Evolutionary conservation across 1,284 basidiomycete species (phyloP).

Genomic region (Coriolopsis trogii): DNA sequence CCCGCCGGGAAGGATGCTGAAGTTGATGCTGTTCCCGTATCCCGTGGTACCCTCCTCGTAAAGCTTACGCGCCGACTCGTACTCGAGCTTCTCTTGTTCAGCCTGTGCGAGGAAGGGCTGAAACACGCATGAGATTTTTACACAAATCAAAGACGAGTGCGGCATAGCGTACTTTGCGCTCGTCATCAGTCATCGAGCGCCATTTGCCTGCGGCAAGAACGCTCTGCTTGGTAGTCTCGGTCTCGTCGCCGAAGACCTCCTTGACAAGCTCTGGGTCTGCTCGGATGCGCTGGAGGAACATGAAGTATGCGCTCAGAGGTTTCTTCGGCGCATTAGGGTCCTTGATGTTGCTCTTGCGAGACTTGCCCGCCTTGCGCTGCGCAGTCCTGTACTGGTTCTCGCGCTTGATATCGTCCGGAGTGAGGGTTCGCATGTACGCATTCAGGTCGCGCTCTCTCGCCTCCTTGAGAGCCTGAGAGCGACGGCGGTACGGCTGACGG

Average conservation of each 20-base stretch:
- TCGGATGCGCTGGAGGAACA: slow-evolving; percentile 90
- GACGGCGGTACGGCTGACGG: slow-evolving; percentile 76
- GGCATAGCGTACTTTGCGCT: slow-evolving; percentile 72
- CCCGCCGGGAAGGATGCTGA: slow-evolving; percentile 72
- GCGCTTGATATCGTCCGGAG: slow-evolving; percentile 92
- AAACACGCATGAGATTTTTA: slow-evolving; percentile 13
- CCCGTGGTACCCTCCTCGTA: slow-evolving; percentile 83
- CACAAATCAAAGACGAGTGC: slow-evolving; percentile 6
- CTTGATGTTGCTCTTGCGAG: slow-evolving; percentile 92
- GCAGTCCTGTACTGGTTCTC: slow-evolving; percentile 92
- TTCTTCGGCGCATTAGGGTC: slow-evolving; percentile 98
- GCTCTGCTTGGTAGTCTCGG: slow-evolving; percentile 94
- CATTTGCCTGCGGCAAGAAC: slow-evolving; percentile 92
- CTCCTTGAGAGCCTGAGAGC: slow-evolving; percentile 84
- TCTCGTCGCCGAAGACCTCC: slow-evolving; percentile 90
- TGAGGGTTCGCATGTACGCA: slow-evolving; percentile 87
- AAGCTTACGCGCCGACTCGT: slow-evolving; percentile 77
- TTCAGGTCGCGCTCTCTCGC: slow-evolving; percentile 80
- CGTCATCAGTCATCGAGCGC: slow-evolving; percentile 89
- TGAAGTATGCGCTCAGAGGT: slow-evolving; percentile 92
- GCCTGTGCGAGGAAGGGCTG: slow-evolving; percentile 91
- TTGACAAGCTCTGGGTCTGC: slow-evolving; percentile 71
- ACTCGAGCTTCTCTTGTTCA: slow-evolving; percentile 91
- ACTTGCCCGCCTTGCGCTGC: slow-evolving; percentile 93
- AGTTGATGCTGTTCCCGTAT: slow-evolving; percentile 74